Conservation (phyloP, 129 eudicot species). For the Ambrosia artemisiifolia region DNA sequence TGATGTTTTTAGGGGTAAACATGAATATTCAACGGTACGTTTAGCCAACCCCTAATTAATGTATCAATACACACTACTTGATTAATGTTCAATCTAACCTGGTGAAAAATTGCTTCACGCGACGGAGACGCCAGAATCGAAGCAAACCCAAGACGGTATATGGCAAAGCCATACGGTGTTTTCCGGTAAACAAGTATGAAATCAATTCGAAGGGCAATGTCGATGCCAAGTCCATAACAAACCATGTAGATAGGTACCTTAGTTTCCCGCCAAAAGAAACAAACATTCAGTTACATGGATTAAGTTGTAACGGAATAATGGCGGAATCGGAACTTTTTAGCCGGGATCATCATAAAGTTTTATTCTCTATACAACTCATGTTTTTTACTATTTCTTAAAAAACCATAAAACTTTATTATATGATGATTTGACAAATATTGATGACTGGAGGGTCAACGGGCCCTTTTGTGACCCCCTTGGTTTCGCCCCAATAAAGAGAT, state of each 20-base stretch:
- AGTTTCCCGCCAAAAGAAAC: neutral
- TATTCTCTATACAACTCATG: too few relatives aligned
- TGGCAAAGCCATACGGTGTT: constrained; percentile 49
- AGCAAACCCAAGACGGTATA: constrained; percentile 75
- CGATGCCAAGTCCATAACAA: constrained; percentile 89
- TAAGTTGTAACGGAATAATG: too few relatives aligned
- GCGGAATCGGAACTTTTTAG: too few relatives aligned
- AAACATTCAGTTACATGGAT: neutral
- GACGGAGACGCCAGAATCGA: constrained; percentile 91
- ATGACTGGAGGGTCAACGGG: too few relatives aligned
- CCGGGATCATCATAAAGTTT: too few relatives aligned
- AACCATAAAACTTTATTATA: too few relatives aligned
- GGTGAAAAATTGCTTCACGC: constrained; percentile 78
- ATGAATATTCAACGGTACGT: too few relatives aligned
- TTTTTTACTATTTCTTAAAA: too few relatives aligned
- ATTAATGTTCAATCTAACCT: constrained; percentile 34
- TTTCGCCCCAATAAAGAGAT: neutral
- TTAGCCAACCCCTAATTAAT: neutral
- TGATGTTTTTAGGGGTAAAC: too few relatives aligned
- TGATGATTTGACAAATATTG: too few relatives aligned
- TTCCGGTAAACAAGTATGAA: constrained; percentile 53
- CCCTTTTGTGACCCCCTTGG: too few relatives aligned
- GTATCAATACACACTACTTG: neutral
- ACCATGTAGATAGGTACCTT: constrained; percentile 92
- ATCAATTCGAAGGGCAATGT: constrained; percentile 73